These are phyloP conservation scores for Epithele typhae DNA, from an alignment of 768 basidiomycete species.

Conservation along the genomic window DNA sequence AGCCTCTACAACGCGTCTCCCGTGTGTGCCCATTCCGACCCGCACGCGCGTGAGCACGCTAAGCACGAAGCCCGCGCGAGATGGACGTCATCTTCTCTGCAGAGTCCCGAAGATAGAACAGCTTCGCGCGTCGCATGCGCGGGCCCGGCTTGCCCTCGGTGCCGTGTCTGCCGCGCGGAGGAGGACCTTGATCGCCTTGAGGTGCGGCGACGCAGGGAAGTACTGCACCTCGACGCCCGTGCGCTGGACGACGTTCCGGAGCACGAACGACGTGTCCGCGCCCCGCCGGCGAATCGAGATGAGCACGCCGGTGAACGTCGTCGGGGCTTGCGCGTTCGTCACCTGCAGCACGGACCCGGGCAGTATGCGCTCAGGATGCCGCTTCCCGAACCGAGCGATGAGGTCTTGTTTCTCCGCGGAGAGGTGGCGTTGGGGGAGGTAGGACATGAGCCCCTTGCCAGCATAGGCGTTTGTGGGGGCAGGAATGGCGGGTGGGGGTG, in stretches of 20 bases:
- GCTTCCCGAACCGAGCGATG: constrained; percentile 70
- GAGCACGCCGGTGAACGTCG: constrained; percentile 84
- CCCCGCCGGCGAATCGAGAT: constrained; percentile 80
- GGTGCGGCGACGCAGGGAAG: constrained; percentile 78
- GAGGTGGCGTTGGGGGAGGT: constrained; percentile 61
- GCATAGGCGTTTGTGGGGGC: constrained; percentile 44
- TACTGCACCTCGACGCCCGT: constrained; percentile 94
- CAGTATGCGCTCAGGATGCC: constrained; percentile 60
- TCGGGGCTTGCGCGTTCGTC: constrained; percentile 71
- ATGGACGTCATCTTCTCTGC: constrained; percentile 84
- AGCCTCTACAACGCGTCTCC: background rate
- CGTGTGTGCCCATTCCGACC: constrained; percentile 6
- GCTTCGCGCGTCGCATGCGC: constrained; percentile 70
- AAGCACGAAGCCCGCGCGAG: constrained; percentile 50
- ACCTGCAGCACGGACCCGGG: constrained; percentile 89
- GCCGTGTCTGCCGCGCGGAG: constrained; percentile 42
- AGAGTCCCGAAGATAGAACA: constrained; percentile 78
- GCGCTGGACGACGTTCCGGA: constrained; percentile 87
- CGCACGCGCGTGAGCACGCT: constrained; percentile 31
- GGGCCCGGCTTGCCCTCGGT: constrained; percentile 39
- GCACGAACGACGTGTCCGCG: constrained; percentile 79
- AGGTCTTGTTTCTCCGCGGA: constrained; percentile 66
- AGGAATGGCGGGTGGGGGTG: constrained; percentile 36
- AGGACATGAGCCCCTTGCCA: constrained; percentile 78
- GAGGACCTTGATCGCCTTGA: constrained; percentile 84